These are phyloP conservation scores for Geosmithia putterillii DNA, from an alignment of 2,329 filamentous ascomycete genomes.

Conservation along the genomic window DNA sequence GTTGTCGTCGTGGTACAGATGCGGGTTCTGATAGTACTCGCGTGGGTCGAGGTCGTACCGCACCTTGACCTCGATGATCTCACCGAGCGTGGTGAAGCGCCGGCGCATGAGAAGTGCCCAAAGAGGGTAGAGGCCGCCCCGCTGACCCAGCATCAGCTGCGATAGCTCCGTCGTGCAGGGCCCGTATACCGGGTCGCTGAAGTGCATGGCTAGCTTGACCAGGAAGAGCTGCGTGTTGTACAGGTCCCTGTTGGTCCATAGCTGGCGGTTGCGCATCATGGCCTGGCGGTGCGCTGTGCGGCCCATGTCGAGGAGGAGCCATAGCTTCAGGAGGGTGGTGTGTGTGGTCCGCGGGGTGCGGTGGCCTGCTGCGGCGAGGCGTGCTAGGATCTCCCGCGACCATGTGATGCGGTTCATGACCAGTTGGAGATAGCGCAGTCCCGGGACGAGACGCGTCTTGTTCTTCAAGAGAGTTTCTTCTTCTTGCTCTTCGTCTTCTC, in stretches of 20 bases:
- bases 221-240: constrained; percentile 52
- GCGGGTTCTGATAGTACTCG: not conserved
- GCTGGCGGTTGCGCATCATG: constrained; percentile 35
- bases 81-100: constrained; percentile 31
- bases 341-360: constrained; percentile 36
- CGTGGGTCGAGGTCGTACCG: constrained; percentile 37
- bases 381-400: constrained; percentile 49
- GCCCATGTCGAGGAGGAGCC: constrained; percentile 59
- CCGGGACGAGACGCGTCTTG: constrained; percentile 39
- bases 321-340: constrained; percentile 49
- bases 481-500: too few relatives aligned
- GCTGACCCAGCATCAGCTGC: constrained; percentile 48
- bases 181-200: constrained; percentile 50
- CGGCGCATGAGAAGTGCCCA: constrained; percentile 48
- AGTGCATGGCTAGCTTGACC: constrained; percentile 59
- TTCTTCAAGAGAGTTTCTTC: too few relatives aligned
- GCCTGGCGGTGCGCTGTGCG: constrained; percentile 41
- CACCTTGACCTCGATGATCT: constrained; percentile 44
- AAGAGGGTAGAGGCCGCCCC: constrained; percentile 37
- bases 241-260: constrained; percentile 50
- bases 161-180: constrained; percentile 36
- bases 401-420: constrained; percentile 44
- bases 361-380: constrained; percentile 45
- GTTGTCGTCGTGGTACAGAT: too few relatives aligned
- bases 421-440: constrained; percentile 57